Conservation (phyloP, 257 asterid genomes). For the Rubia yunnanensis region DNA sequence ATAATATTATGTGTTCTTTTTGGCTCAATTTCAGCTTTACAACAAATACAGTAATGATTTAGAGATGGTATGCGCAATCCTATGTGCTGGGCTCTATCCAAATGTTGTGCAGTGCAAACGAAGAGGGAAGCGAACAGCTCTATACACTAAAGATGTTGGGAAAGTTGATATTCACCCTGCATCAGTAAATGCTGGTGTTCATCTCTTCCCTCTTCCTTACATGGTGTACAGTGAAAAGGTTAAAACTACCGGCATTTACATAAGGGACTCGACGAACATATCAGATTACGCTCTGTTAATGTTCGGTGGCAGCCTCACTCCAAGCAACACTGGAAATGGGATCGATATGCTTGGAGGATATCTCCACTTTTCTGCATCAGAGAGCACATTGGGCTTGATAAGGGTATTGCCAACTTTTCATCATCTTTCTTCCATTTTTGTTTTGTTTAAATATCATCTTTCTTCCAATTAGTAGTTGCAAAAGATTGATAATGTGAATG, state of each 20-base stretch:
- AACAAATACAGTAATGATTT: conserved; percentile 65
- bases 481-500: not conserved
- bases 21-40: conserved; percentile 45
- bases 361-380: conserved; percentile 87
- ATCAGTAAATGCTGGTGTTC: conserved; percentile 77
- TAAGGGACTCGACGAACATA: conserved; percentile 84
- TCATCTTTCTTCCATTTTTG: not conserved
- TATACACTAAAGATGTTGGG: conserved; percentile 84
- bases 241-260: conserved; percentile 58
- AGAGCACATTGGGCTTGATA: conserved; percentile 65
- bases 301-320: conserved; percentile 93
- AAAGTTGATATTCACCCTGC: conserved; percentile 87
- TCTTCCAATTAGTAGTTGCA: not conserved
- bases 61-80: conserved; percentile 92
- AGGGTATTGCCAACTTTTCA: conserved; percentile 30
- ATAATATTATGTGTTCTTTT: not conserved
- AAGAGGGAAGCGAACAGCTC: conserved; percentile 77
- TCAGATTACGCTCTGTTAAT: conserved; percentile 85
- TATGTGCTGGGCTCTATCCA: conserved; percentile 94
- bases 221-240: conserved; percentile 92
- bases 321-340: conserved; percentile 64
- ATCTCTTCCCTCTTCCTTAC: conserved; percentile 80
- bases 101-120: conserved; percentile 95
- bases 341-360: conserved; percentile 97
- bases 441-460: not conserved